These are phyloP conservation scores for Albatrellus ellisii DNA, from an alignment of 768 basidiomycete genomes.

Conservation along the genomic window DNA sequence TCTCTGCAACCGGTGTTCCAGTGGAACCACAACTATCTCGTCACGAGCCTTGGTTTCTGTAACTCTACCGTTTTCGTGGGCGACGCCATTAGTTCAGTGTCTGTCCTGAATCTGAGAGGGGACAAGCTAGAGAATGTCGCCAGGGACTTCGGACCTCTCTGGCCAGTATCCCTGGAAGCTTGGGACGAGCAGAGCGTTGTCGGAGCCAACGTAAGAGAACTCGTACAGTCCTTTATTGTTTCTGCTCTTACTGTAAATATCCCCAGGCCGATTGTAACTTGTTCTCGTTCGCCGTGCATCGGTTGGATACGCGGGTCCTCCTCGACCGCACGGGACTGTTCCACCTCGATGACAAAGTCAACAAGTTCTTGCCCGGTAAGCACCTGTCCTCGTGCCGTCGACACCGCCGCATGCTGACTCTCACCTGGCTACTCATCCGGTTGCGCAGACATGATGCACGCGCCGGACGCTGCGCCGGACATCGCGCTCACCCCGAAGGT, in stretches of 20 bases:
- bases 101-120: slow-evolving; percentile 39
- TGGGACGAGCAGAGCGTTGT: slow-evolving; percentile 43
- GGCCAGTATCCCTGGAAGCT: slow-evolving; percentile 56
- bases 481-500: slow-evolving; percentile 39
- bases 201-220: slow-evolving; percentile 69
- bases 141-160: slow-evolving; percentile 64
- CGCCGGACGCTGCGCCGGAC: slow-evolving; percentile 29
- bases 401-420: background rate
- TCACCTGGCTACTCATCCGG: slow-evolving; percentile 1
- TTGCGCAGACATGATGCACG: slow-evolving; percentile 38
- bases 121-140: slow-evolving; percentile 33
- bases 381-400: background rate
- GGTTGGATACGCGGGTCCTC: slow-evolving; percentile 25
- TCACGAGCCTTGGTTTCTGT: slow-evolving; percentile 49
- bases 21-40: slow-evolving; percentile 79
- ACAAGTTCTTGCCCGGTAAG: slow-evolving; percentile 58
- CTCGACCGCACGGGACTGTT: slow-evolving; percentile 60
- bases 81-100: slow-evolving; percentile 72
- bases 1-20: slow-evolving; percentile 31
- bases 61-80: slow-evolving; percentile 51
- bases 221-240: slow-evolving; percentile 6
- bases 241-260: background rate
- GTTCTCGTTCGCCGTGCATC: slow-evolving; percentile 43
- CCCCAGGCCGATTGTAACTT: slow-evolving; percentile 53
- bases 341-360: slow-evolving; percentile 66